Conservation (phyloP, 306 rosid species). For the Begonia masoniana region DNA sequence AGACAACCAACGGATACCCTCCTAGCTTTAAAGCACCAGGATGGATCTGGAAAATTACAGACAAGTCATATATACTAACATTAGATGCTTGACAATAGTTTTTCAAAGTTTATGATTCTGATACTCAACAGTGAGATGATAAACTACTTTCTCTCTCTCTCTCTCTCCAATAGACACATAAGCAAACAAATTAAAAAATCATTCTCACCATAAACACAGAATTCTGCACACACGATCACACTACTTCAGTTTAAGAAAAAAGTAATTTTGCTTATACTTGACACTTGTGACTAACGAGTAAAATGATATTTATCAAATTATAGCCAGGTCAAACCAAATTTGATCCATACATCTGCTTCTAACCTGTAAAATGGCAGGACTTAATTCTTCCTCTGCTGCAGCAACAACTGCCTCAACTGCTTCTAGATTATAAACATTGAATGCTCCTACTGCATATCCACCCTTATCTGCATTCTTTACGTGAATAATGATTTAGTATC, state of each 20-base stretch:
- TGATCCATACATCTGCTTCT: constrained; percentile 4
- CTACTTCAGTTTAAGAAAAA: background rate
- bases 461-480: constrained; percentile 71
- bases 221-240: too few relatives aligned
- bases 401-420: constrained; percentile 86
- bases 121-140: background rate
- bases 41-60: constrained; percentile 59
- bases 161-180: too few relatives aligned
- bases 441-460: constrained; percentile 97
- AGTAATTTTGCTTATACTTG: too few relatives aligned
- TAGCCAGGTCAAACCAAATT: too few relatives aligned
- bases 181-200: too few relatives aligned
- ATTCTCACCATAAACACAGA: too few relatives aligned
- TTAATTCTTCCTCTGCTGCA: constrained; percentile 84
- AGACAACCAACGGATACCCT: constrained; percentile 76
- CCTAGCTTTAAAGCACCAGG: constrained; percentile 83
- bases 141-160: too few relatives aligned
- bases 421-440: constrained; percentile 90
- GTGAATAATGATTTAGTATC: constrained; percentile 8
- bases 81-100: background rate
- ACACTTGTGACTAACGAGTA: too few relatives aligned
- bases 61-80: constrained; percentile 4
- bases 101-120: background rate
- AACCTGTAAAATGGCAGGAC: constrained; percentile 98
- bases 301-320: too few relatives aligned